Conservation (phyloP, 345 rosid genomes). For the Rubroshorea leprosula region DNA sequence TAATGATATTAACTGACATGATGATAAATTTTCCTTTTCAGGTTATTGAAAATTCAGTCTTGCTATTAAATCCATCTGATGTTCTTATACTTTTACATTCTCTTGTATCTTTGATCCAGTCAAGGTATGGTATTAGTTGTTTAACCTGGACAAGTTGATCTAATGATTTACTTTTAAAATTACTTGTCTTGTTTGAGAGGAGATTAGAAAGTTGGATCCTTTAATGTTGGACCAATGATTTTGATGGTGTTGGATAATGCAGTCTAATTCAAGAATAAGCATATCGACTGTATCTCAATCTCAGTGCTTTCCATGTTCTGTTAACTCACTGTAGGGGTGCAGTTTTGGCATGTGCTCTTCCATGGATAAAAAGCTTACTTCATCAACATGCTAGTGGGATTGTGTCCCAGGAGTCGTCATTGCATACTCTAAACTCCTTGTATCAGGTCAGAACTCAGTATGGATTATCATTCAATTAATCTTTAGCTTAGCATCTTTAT, state of each 20-base stretch:
- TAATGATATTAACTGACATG: neutral
- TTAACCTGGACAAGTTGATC: neutral
- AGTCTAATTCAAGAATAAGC: too few species aligned
- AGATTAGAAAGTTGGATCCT: neutral
- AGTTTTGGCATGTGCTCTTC: conserved; percentile 73
- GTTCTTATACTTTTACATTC: conserved; percentile 70
- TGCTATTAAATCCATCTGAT: conserved; percentile 63
- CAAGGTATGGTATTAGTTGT: conserved; percentile 42
- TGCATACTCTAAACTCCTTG: conserved; percentile 61
- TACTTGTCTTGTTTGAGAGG: neutral
- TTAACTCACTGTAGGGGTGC: conserved; percentile 60
- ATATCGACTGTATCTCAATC: neutral
- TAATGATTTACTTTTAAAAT: neutral
- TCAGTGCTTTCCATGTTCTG: neutral
- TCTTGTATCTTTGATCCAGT: conserved; percentile 67
- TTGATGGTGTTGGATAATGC: too few species aligned
- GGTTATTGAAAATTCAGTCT: conserved; percentile 82
- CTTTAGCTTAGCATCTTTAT: neutral
- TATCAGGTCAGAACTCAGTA: conserved; percentile 56
- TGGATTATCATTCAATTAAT: neutral
- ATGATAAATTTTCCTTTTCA: conserved; percentile 22
- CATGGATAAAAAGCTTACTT: conserved; percentile 79
- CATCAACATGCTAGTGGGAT: conserved; percentile 82
- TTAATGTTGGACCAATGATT: too few species aligned
- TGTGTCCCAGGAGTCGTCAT: conserved; percentile 80